Evolutionary conservation across 2,329 filamentous ascomycete genomes (phyloP).

Genomic region (Stylonectria norvegica): DNA sequence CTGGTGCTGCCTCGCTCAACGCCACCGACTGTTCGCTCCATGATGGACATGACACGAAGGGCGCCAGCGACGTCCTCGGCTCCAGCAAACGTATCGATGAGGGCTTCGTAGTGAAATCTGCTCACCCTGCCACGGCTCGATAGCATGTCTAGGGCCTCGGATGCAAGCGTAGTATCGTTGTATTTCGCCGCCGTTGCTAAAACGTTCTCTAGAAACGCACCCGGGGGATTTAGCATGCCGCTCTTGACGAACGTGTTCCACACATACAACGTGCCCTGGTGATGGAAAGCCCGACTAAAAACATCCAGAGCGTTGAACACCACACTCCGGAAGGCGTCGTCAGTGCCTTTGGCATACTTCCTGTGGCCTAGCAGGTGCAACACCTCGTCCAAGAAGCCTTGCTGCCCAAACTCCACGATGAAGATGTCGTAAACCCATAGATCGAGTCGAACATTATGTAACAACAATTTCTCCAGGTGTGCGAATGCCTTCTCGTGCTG

Average conservation of each 20-base stretch:
- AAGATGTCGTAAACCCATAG: conserved; percentile 78
- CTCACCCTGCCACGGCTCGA: conserved; percentile 46
- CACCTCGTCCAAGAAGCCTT: conserved; percentile 74
- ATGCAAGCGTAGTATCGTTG: conserved; percentile 66
- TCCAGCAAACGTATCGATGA: conserved; percentile 67
- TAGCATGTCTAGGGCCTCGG: conserved; percentile 59
- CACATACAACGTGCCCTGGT: conserved; percentile 62
- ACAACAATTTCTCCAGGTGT: conserved; percentile 64
- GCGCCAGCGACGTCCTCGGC: conserved; percentile 60
- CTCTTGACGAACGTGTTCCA: conserved; percentile 65
- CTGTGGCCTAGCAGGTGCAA: conserved; percentile 63
- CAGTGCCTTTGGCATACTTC: conserved; percentile 31
- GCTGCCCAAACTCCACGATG: conserved; percentile 67
- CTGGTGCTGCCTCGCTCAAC: conserved; percentile 60
- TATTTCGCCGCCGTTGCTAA: conserved; percentile 68
- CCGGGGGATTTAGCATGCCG: conserved; percentile 44
- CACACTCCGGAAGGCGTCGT: conserved; percentile 45
- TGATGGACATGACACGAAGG: conserved; percentile 68
- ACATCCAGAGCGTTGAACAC: conserved; percentile 73
- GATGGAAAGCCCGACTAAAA: conserved; percentile 63
- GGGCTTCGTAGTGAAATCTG: conserved; percentile 72
- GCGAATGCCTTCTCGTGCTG: conserved; percentile 78
- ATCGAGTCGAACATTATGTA: conserved; percentile 52
- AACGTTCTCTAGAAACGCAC: conserved; percentile 64
- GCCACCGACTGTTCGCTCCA: conserved; percentile 54